A percentile compares a stretch with the other conserved stretches of the same genome.
Evolutionary conservation across 768 basidiomycete genomes (phyloP).

Genomic region (Russula sp.): DNA sequence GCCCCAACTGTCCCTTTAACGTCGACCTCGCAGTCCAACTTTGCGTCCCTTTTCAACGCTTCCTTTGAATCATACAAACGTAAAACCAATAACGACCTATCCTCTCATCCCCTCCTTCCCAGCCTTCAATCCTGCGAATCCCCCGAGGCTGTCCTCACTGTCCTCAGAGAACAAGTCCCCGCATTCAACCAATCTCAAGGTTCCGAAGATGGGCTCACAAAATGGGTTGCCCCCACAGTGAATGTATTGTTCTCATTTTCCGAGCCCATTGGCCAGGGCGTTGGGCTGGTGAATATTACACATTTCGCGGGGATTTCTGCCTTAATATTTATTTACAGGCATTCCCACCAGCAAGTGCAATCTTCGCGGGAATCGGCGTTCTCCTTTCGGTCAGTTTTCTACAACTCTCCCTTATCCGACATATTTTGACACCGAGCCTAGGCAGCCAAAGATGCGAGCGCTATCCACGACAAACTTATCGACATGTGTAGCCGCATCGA

Average conservation of each 20-base stretch:
- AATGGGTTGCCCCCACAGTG: not conserved
- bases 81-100: not conserved
- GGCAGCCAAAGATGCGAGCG: too few relatives aligned
- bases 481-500: not conserved
- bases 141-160: not conserved
- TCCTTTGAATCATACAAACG: not conserved
- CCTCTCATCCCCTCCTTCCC: not conserved
- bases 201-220: not conserved
- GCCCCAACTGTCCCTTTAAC: not conserved
- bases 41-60: not conserved
- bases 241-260: constrained; percentile 2
- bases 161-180: not conserved
- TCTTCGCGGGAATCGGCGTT: too few relatives aligned
- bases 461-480: not conserved
- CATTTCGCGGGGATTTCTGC: not conserved
- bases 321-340: not conserved
- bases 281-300: not conserved
- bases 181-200: not conserved
- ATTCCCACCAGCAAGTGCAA: too few relatives aligned
- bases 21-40: not conserved
- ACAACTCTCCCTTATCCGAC: too few relatives aligned
- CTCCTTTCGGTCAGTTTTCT: too few relatives aligned
- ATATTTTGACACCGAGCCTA: too few relatives aligned
- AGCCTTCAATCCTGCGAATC: not conserved
- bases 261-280: not conserved